These are phyloP conservation scores for Annulohypoxylon moriforme DNA, from an alignment of 495 filamentous ascomycete genomes.

Conservation along the genomic window DNA sequence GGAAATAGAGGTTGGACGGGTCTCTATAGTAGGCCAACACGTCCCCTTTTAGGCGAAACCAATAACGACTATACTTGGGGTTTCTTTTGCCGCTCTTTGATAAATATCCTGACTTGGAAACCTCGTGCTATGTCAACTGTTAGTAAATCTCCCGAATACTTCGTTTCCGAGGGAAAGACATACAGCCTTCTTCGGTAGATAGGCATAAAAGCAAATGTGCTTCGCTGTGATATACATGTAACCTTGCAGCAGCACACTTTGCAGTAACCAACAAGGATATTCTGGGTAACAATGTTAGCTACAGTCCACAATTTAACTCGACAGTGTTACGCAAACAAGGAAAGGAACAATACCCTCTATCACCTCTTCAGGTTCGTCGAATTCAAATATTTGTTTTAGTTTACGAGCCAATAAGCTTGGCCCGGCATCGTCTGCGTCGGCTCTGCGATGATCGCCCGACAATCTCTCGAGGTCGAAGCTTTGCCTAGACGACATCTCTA, in stretches of 20 bases:
- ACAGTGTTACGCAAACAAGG: not conserved
- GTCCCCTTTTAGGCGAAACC: conserved; percentile 96
- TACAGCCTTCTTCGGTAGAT: conserved; percentile 89
- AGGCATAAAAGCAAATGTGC: conserved; percentile 97
- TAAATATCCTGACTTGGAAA: conserved; percentile 88
- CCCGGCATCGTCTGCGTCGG: conserved; percentile 50
- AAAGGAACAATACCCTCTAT: conserved; percentile 68
- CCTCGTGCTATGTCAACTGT: conserved; percentile 66
- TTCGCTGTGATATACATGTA: conserved; percentile 96
- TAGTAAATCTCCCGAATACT: conserved; percentile 35
- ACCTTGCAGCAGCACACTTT: conserved; percentile 91
- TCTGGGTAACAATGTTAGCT: conserved; percentile 60
- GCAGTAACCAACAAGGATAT: conserved; percentile 93
- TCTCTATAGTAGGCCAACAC: conserved; percentile 93
- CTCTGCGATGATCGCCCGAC: conserved; percentile 52
- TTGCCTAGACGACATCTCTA: conserved; percentile 66
- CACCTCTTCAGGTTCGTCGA: conserved; percentile 84
- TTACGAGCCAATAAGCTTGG: conserved; percentile 69
- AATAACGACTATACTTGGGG: conserved; percentile 90
- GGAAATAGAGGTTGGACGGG: conserved; percentile 89
- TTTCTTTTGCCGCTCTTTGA: conserved; percentile 90
- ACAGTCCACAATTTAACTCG: conserved; percentile 2
- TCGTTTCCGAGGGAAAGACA: not conserved
- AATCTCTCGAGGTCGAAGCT: conserved; percentile 63
- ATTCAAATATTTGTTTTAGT: conserved; percentile 89